Conservation (phyloP, 2,329 filamentous ascomycete genomes). For the Rutstroemia sp. region DNA sequence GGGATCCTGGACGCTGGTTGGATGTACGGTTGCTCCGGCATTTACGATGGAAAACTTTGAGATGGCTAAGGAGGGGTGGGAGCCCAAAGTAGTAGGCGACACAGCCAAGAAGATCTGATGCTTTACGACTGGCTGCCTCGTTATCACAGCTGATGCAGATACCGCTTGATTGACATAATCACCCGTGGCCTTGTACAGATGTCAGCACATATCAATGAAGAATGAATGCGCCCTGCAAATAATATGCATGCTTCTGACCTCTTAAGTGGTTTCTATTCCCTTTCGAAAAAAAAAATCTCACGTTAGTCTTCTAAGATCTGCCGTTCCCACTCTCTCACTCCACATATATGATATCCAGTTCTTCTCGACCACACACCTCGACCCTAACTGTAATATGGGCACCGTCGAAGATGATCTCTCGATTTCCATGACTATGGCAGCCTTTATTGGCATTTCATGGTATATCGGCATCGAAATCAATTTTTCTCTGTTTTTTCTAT, state of each 20-base stretch:
- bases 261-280: neutral
- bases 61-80: neutral
- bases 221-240: neutral
- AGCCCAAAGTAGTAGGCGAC: neutral
- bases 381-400: neutral
- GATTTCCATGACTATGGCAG: conserved; percentile 31
- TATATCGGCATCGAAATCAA: conserved; percentile 44
- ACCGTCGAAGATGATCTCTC: neutral
- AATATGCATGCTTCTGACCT: neutral
- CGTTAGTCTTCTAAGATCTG: neutral
- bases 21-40: neutral
- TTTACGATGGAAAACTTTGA: neutral
- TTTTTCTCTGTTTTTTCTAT: conserved; percentile 41
- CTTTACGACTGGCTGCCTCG: neutral
- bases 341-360: neutral
- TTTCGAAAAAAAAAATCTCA: neutral
- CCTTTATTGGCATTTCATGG: conserved; percentile 39
- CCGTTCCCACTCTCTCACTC: neutral
- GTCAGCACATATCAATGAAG: neutral
- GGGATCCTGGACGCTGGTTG: neutral
- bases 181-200: neutral
- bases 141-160: neutral
- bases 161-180: neutral
- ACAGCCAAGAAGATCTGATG: neutral
- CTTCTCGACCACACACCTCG: neutral